A percentile compares a stretch with the other conserved stretches of the same genome.
These are phyloP conservation scores for Handroanthus guayacan DNA, from an alignment of 257 asterid genomes.

Conservation along the genomic window DNA sequence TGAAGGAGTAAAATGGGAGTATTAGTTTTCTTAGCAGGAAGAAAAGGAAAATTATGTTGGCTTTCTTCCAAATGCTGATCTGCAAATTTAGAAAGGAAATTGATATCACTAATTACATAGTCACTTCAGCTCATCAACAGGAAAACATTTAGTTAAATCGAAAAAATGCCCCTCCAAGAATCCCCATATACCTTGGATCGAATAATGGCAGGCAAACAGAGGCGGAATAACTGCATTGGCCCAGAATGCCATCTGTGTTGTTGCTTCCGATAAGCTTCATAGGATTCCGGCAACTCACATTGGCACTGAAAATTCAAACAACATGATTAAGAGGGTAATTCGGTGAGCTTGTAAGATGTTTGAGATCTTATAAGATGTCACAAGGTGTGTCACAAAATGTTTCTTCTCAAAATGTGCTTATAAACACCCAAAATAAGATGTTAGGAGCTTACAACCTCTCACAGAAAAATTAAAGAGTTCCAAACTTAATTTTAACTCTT, in stretches of 20 bases:
- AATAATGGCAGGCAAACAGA: slow-evolving; percentile 81
- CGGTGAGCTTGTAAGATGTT: too few species aligned
- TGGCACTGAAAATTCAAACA: slow-evolving; percentile 61
- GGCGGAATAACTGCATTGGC: slow-evolving; percentile 92
- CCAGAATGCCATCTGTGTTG: slow-evolving; percentile 98
- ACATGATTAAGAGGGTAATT: neutral
- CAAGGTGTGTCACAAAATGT: too few species aligned
- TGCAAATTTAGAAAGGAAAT: slow-evolving; percentile 38
- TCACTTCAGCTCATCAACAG: neutral
- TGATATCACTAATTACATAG: neutral
- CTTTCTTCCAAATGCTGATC: slow-evolving; percentile 58
- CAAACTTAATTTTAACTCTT: too few species aligned
- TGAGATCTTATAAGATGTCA: too few species aligned
- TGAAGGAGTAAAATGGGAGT: slow-evolving; percentile 92
- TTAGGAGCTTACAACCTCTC: too few species aligned
- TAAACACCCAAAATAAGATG: too few species aligned
- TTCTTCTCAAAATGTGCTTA: too few species aligned
- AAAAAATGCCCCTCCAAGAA: neutral
- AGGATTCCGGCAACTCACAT: slow-evolving; percentile 91
- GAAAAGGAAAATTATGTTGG: slow-evolving; percentile 61
- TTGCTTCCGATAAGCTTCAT: slow-evolving; percentile 88
- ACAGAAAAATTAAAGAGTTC: too few species aligned
- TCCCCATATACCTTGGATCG: slow-evolving; percentile 62
- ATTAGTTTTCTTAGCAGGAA: slow-evolving; percentile 73
- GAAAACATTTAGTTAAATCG: neutral